Evolutionary conservation across 495 filamentous ascomycete species (phyloP).

Genomic region (Viridothelium virens): DNA sequence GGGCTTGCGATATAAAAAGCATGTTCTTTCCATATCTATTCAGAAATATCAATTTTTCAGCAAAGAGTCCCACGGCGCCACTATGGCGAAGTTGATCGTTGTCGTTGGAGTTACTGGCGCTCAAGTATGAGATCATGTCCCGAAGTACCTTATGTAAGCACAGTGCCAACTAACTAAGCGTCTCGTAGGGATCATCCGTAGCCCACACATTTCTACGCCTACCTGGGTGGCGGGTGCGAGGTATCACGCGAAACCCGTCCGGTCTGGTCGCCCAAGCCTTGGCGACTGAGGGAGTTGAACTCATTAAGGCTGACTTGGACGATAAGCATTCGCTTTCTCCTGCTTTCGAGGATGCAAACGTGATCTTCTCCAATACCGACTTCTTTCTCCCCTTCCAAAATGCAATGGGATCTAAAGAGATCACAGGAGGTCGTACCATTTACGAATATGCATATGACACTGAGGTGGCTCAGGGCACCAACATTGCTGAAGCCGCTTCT

Average conservation of each 20-base stretch:
- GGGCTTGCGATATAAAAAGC: conserved; percentile 4
- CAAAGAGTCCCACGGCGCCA: neutral
- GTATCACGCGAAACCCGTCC: conserved; percentile 30
- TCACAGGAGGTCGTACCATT: conserved; percentile 28
- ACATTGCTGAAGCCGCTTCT: conserved; percentile 45
- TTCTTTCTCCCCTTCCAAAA: conserved; percentile 38
- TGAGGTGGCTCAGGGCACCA: conserved; percentile 44
- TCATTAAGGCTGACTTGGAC: conserved; percentile 43
- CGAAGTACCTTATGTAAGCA: neutral
- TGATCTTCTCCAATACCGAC: conserved; percentile 49
- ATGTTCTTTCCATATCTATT: conserved; percentile 8
- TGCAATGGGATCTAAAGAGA: conserved; percentile 22
- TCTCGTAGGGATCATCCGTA: conserved; percentile 23
- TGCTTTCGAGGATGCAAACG: conserved; percentile 43
- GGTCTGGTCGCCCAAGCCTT: conserved; percentile 35
- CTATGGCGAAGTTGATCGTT: conserved; percentile 35
- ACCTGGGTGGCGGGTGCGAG: conserved; percentile 29
- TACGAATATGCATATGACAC: conserved; percentile 42
- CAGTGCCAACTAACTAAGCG: conserved; percentile 17
- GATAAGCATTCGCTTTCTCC: conserved; percentile 36
- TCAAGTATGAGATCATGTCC: conserved; percentile 28
- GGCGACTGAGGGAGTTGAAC: conserved; percentile 39
- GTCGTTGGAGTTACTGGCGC: conserved; percentile 45
- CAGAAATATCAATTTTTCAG: conserved; percentile 3
- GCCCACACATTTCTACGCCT: conserved; percentile 24